Base-by-base conservation (phyloP, 2,329 filamentous ascomycete genomes). In the Chrysoporthe puriensis region DNA sequence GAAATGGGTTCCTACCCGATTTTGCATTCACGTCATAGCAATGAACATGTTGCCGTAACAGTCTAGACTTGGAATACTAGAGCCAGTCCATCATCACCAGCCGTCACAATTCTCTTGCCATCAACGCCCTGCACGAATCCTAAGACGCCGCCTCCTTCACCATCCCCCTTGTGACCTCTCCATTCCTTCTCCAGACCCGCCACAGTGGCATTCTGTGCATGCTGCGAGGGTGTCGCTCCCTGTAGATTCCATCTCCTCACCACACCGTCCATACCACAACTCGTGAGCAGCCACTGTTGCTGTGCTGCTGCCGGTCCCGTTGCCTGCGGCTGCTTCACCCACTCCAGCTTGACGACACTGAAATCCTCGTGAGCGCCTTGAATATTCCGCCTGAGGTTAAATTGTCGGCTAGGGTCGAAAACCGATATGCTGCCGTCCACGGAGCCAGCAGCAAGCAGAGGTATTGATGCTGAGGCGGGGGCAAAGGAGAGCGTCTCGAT, bases 271-370 rank as follows among this genome's bases (percentile, higher is more conserved):
- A 97, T 93, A 9, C 96, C 96, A 72, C 90, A 94, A 71, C 89
- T 93, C 1, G 95, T 98, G 64, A 98, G 82, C 70, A 96, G 76
- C 89, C 88, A 95, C 67, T 79, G 85, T 42, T 73, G 75, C 82
- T 71, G 74, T 76, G 72, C 80, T 50, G 63, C 63, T 5, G 54
- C 63, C 11, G 63, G 44, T 11, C 64, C 67, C 6, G 58, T 16
- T 3, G 44, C 42, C n/a, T 64, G 68, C 7, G 65, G n/a, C 77
- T 76, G 81, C 76, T 83, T 83, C 68, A 97, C 87, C 75, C 97
- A 99, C 69, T 97, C 93, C 4, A 98, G 89, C 80, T 96, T 95
- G 70, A 98, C 95, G 26, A 99, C 93, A 1, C 93, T 91, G 74
- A 91, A 91, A n/a, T 93, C 91, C 71, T 94, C 91, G 77, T 97